Evolutionary conservation across 805 yeast genomes (phyloP).

Genomic region (Candida golubevii): DNA sequence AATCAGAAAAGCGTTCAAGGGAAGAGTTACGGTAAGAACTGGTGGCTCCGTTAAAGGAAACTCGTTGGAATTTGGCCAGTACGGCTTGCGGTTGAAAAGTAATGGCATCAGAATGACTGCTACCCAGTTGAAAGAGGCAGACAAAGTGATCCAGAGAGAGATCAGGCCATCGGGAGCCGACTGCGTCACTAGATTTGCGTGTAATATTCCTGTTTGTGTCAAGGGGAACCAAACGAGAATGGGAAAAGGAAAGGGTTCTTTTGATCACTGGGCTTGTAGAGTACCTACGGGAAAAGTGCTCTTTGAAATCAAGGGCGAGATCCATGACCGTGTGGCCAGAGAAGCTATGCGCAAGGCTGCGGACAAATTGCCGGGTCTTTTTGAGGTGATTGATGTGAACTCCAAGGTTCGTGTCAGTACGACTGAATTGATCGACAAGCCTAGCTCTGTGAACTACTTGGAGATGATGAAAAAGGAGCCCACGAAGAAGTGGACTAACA

Average conservation of each 20-base stretch:
- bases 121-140: constrained; percentile 86
- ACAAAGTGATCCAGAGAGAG: constrained; percentile 75
- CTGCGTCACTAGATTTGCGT: constrained; percentile 74
- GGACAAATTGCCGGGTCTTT: constrained; percentile 86
- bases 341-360: constrained; percentile 90
- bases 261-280: constrained; percentile 95
- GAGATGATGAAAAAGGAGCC: constrained; percentile 57
- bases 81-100: constrained; percentile 82
- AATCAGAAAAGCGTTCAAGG: constrained; percentile 80
- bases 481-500: constrained; percentile 56
- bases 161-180: constrained; percentile 75
- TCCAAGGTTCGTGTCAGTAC: constrained; percentile 71
- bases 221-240: constrained; percentile 99
- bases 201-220: constrained; percentile 86
- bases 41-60: constrained; percentile 94
- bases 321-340: constrained; percentile 86
- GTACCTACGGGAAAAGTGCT: constrained; percentile 93
- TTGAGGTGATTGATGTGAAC: constrained; percentile 70
- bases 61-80: constrained; percentile 72
- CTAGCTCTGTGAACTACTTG: constrained; percentile 48
- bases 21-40: constrained; percentile 88
- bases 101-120: constrained; percentile 86
- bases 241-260: constrained; percentile 99
- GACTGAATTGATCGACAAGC: constrained; percentile 46
- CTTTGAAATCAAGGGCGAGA: constrained; percentile 75